phyloP scores from a whole-genome alignment of 140 eudicot species.

The Erigeron philadelphicus region DNA sequence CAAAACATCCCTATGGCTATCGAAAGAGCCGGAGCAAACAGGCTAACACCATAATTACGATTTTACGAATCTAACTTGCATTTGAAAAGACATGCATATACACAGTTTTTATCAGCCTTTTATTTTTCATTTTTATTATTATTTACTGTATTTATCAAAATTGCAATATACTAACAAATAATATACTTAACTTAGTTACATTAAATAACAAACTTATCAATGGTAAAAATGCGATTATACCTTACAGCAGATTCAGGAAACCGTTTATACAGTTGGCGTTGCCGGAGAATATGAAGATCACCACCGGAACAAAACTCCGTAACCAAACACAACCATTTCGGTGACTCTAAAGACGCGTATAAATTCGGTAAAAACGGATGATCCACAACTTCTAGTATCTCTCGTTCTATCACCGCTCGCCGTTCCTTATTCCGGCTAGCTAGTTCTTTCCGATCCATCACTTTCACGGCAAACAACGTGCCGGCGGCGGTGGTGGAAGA shows the following conservation, averaged over 20 bases:
- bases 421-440: constrained; percentile 69
- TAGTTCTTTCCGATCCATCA: constrained; percentile 67
- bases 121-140: too few relatives aligned
- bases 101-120: not conserved
- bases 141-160: too few relatives aligned
- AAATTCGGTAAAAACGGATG: constrained; percentile 74
- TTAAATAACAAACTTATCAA: too few relatives aligned
- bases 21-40: constrained; percentile 11
- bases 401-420: constrained; percentile 53
- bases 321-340: constrained; percentile 62
- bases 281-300: constrained; percentile 85
- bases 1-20: constrained; percentile 13
- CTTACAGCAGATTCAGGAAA: constrained; percentile 84
- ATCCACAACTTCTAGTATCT: constrained; percentile 62
- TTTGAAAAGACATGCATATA: constrained; percentile 25
- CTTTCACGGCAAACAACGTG: constrained; percentile 64
- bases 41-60: constrained; percentile 11
- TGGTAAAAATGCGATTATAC: constrained; percentile 41
- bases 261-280: constrained; percentile 69
- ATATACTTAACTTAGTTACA: too few relatives aligned
- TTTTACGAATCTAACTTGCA: constrained; percentile 8
- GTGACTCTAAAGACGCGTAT: constrained; percentile 55
- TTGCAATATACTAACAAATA: too few relatives aligned
- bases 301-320: constrained; percentile 97
- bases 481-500: not conserved